phyloP scores from a whole-genome alignment of 1,284 basidiomycete species.

The Cutaneotrichosporon spelunceum region DNA sequence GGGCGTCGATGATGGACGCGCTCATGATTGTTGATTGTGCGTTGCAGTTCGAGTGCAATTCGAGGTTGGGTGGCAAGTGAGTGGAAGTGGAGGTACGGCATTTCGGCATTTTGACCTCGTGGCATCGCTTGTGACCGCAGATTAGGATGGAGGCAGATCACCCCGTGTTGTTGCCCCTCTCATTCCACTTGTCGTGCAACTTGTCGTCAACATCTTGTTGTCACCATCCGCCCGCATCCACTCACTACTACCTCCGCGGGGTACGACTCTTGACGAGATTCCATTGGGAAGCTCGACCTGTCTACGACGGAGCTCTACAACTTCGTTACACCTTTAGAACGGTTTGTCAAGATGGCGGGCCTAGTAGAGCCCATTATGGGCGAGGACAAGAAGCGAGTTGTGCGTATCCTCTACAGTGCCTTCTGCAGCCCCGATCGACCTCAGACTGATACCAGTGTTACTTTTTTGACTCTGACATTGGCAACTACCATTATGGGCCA shows the following conservation, averaged over 20 bases:
- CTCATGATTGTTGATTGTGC: slow-evolving; percentile 29
- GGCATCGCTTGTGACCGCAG: not conserved
- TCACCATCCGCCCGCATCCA: not conserved
- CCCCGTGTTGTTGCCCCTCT: not conserved
- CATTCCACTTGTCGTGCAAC: not conserved
- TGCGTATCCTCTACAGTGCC: slow-evolving; percentile 53
- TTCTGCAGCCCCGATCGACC: not conserved
- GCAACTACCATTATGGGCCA: slow-evolving; percentile 97
- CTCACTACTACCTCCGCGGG: not conserved
- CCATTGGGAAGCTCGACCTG: not conserved
- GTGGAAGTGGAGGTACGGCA: not conserved
- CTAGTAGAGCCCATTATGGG: slow-evolving; percentile 67
- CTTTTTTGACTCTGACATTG: slow-evolving; percentile 97
- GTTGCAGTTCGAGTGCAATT: not conserved
- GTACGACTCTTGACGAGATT: not conserved
- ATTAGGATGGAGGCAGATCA: not conserved
- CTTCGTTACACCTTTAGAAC: not conserved
- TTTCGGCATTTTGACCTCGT: not conserved
- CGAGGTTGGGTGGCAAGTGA: slow-evolving; percentile 8
- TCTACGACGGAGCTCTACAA: not conserved
- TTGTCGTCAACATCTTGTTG: not conserved
- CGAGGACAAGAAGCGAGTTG: slow-evolving; percentile 81
- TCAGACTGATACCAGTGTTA: slow-evolving; percentile 68
- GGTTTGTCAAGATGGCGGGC: slow-evolving; percentile 15
- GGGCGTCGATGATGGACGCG: slow-evolving; percentile 62